A percentile compares a stretch with the other conserved stretches of the same genome.
These are phyloP conservation scores for Acacia concinna DNA, from an alignment of 331 rosid genomes.

Conservation along the genomic window DNA sequence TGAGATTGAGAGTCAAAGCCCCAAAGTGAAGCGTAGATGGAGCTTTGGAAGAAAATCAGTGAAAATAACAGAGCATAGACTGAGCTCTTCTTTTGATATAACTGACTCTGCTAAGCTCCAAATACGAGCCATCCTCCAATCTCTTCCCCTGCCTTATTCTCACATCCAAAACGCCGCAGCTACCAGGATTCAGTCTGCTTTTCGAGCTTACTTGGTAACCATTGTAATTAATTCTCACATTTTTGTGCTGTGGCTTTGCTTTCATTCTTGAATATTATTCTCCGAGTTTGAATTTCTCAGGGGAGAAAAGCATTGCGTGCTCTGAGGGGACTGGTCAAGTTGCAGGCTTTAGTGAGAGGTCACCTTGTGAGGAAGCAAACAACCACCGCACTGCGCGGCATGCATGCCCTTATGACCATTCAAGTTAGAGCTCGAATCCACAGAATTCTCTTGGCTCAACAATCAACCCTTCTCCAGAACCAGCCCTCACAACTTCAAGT, in stretches of 20 bases:
- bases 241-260: neutral
- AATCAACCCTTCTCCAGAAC: slow-evolving; percentile 25
- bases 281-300: slow-evolving; percentile 40
- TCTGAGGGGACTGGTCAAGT: slow-evolving; percentile 79
- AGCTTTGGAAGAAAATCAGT: slow-evolving; percentile 48
- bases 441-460: slow-evolving; percentile 48
- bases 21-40: slow-evolving; percentile 56
- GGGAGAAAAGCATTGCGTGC: slow-evolving; percentile 90
- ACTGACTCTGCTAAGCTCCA: neutral
- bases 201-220: slow-evolving; percentile 73
- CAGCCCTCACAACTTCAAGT: slow-evolving; percentile 7
- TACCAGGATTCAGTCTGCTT: slow-evolving; percentile 72
- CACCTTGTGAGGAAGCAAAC: slow-evolving; percentile 63
- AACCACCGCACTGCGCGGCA: slow-evolving; percentile 44
- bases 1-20: neutral
- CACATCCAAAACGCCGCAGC: slow-evolving; percentile 52
- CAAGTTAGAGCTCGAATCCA: slow-evolving; percentile 58
- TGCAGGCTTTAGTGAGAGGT: slow-evolving; percentile 93
- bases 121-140: slow-evolving; percentile 24
- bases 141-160: slow-evolving; percentile 16
- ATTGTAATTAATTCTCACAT: neutral
- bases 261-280: neutral
- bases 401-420: slow-evolving; percentile 61
- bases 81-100: slow-evolving; percentile 44
- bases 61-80: slow-evolving; percentile 39